Percentiles rank a stretch among this genome's conserved stretches.
Conservation (phyloP, 192 early-diverging fungal genomes). For the Backusella westeae region DNA sequence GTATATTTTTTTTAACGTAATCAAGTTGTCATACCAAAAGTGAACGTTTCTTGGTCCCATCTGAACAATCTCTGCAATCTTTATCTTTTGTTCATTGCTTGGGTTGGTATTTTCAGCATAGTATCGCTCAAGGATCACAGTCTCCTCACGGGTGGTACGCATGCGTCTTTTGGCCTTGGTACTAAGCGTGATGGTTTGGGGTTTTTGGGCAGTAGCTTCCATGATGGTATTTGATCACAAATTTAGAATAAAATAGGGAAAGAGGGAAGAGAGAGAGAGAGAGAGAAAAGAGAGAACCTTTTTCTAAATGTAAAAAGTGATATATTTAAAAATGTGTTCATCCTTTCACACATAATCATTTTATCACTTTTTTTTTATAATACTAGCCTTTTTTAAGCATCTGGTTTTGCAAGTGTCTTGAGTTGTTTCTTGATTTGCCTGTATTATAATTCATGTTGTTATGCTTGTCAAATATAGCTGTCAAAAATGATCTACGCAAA, state of each 20-base stretch:
- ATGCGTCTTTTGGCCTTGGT: conserved; percentile 12
- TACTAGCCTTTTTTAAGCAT: not conserved
- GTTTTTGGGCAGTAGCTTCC: not conserved
- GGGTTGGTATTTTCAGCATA: conserved; percentile 4
- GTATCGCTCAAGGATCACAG: not conserved
- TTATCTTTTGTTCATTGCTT: not conserved
- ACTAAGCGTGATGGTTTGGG: conserved; percentile 1
- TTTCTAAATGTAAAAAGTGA: not conserved
- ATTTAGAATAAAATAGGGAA: not conserved
- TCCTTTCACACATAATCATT: not conserved
- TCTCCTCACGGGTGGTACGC: conserved; percentile 11
- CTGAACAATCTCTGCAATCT: not conserved
- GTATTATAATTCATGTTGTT: conserved; percentile 48
- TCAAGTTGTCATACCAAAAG: conserved; percentile 5
- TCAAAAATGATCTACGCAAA: conserved; percentile 74
- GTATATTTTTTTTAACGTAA: not conserved
- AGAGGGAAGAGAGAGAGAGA: not conserved
- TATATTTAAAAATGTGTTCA: conserved; percentile 1
- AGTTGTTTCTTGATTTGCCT: conserved; percentile 8
- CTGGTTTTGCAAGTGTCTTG: not conserved
- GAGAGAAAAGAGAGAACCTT: not conserved
- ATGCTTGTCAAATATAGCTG: conserved; percentile 78
- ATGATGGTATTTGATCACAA: not conserved
- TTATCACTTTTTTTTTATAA: not conserved
- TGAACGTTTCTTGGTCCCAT: conserved; percentile 14